Evolutionary conservation across 371 early-diverging fungal genomes (phyloP).

Genomic region (Mortierella sp.): DNA sequence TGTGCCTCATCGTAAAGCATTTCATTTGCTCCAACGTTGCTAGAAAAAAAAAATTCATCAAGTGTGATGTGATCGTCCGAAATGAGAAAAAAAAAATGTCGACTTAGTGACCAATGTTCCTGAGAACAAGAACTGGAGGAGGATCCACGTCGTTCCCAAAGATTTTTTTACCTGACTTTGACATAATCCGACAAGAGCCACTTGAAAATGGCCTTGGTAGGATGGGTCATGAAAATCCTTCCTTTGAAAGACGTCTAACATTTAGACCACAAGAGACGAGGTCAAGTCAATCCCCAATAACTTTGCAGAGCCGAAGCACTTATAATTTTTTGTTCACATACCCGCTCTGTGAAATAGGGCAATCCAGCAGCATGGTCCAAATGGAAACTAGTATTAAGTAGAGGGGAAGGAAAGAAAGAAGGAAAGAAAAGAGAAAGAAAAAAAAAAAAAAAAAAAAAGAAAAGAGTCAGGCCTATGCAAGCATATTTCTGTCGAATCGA

Average conservation of each 20-base stretch:
- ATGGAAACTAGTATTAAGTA: conserved; percentile 95
- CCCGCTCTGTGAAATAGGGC: conserved; percentile 98
- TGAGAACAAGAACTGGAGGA: not conserved
- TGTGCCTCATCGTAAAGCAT: conserved; percentile 98
- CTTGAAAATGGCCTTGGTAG: conserved; percentile 99
- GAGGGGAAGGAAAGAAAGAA: not conserved
- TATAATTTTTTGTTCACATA: too few species aligned
- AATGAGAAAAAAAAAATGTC: too few species aligned
- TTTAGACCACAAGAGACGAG: conserved; percentile 20
- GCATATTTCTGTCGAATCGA: not conserved
- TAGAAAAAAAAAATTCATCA: too few species aligned
- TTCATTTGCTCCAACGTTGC: conserved; percentile 88
- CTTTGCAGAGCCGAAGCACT: too few species aligned
- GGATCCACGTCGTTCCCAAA: too few species aligned
- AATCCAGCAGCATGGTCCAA: conserved; percentile 99
- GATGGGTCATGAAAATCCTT: conserved; percentile 99
- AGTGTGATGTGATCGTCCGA: too few species aligned
- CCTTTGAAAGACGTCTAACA: conserved; percentile 96
- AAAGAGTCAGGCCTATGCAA: not conserved
- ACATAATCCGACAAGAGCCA: conserved; percentile 99
- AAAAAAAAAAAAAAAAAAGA: not conserved
- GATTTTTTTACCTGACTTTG: conserved; percentile 82
- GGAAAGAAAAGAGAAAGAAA: not conserved
- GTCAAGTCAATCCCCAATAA: too few species aligned
- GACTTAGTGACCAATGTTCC: too few species aligned